Evolutionary conservation across 768 basidiomycete species (phyloP).

Genomic region (Termitomyces titanicus): DNA sequence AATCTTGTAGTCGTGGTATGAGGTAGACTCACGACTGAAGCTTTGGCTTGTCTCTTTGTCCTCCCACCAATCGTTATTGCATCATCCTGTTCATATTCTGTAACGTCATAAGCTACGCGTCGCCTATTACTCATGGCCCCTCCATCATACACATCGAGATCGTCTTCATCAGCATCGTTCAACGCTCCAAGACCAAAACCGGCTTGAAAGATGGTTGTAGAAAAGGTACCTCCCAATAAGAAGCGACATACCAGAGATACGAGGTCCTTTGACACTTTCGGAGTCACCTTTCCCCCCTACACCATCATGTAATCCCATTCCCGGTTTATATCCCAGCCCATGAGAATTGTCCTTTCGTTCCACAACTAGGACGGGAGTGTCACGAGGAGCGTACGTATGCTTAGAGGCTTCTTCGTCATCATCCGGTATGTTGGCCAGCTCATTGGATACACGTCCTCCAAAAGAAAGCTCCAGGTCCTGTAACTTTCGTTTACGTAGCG

Average conservation of each 20-base stretch:
- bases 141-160: conserved; percentile 78
- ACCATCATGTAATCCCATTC: conserved; percentile 57
- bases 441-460: conserved; percentile 24
- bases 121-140: conserved; percentile 31
- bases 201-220: conserved; percentile 35
- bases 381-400: conserved; percentile 83
- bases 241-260: conserved; percentile 45
- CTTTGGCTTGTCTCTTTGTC: conserved; percentile 16
- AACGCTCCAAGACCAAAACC: conserved; percentile 88
- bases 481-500: conserved; percentile 66
- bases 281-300: conserved; percentile 35
- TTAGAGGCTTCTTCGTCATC: conserved; percentile 82
- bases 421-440: conserved; percentile 39
- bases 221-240: not conserved
- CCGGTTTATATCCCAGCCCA: conserved; percentile 80
- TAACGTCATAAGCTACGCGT: conserved; percentile 62
- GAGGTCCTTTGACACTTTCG: conserved; percentile 40
- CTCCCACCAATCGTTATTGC: conserved; percentile 39
- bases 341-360: conserved; percentile 71
- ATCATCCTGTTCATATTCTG: conserved; percentile 63
- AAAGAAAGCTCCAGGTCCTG: conserved; percentile 56
- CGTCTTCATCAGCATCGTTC: conserved; percentile 94
- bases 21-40: conserved; percentile 25
- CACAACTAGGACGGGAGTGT: conserved; percentile 61
- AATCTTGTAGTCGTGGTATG: not conserved